Percentiles rank a stretch among this genome's conserved stretches.
phyloP scores from a whole-genome alignment of 306 rosid species.

The Cajanus cajan region DNA sequence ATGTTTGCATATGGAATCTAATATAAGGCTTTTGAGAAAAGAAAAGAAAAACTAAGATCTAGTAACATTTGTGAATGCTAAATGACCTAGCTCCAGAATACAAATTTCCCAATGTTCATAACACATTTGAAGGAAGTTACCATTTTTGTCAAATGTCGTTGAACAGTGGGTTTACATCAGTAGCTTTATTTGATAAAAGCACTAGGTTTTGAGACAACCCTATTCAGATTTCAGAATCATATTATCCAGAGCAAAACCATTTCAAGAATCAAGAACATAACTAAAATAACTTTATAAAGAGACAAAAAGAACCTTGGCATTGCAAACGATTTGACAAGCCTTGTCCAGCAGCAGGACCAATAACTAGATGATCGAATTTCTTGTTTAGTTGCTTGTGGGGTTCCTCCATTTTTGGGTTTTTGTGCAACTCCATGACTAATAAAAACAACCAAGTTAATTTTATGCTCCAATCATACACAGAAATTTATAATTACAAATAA shows the following conservation, averaged over 20 bases:
- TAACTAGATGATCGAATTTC: slow-evolving; percentile 74
- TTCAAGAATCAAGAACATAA: background rate
- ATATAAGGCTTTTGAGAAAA: background rate
- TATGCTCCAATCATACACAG: slow-evolving; percentile 5
- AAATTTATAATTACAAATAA: background rate
- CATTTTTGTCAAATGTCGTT: background rate
- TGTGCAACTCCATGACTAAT: slow-evolving; percentile 65
- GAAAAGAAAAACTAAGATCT: background rate
- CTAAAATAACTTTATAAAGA: slow-evolving; percentile 9
- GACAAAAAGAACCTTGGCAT: slow-evolving; percentile 62
- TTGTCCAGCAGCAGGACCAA: slow-evolving; percentile 94
- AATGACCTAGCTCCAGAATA: background rate
- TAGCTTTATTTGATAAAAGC: background rate
- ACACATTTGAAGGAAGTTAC: background rate
- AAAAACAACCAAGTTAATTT: slow-evolving; percentile 17
- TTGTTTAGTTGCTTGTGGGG: slow-evolving; percentile 46
- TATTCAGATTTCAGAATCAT: background rate
- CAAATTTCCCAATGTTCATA: background rate
- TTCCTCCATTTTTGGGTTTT: slow-evolving; percentile 41
- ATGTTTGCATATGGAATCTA: background rate
- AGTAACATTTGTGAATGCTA: slow-evolving; percentile 3
- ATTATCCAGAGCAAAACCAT: slow-evolving; percentile 5
- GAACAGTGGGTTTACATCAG: background rate
- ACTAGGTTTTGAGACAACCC: background rate
- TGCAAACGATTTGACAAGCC: slow-evolving; percentile 84